Conservation (phyloP, 768 basidiomycete species). For the Trichaptum fuscoviolaceum region DNA sequence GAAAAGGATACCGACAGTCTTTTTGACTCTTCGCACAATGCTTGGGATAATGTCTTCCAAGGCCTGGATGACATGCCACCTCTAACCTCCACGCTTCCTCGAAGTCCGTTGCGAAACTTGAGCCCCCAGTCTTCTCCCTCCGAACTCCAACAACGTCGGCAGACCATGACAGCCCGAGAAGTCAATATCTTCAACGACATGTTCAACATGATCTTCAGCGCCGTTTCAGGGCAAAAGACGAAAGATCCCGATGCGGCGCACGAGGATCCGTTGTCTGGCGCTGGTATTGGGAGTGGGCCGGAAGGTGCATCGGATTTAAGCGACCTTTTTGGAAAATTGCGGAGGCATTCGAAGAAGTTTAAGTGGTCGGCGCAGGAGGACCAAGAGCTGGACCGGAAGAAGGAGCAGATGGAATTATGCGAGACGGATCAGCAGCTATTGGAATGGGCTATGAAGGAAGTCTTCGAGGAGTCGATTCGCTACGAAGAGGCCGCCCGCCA, state of each 20-base stretch:
- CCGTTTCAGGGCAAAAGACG: slow-evolving; percentile 33
- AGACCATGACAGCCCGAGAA: slow-evolving; percentile 67
- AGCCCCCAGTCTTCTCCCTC: not conserved
- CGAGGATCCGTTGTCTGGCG: slow-evolving; percentile 4
- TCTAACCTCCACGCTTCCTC: slow-evolving; percentile 17
- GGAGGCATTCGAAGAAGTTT: slow-evolving; percentile 42
- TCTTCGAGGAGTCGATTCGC: slow-evolving; percentile 56
- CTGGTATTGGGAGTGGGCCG: slow-evolving; percentile 21
- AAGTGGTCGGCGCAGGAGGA: slow-evolving; percentile 48
- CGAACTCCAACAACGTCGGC: slow-evolving; percentile 29
- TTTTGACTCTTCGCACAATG: slow-evolving; percentile 14
- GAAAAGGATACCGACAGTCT: not conserved
- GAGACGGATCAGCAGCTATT: slow-evolving; percentile 65
- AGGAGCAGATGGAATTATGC: slow-evolving; percentile 69
- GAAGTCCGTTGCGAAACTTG: slow-evolving; percentile 13
- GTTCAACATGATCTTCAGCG: slow-evolving; percentile 66
- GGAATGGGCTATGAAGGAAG: slow-evolving; percentile 63
- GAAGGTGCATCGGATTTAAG: slow-evolving; percentile 22
- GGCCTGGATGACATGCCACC: slow-evolving; percentile 33
- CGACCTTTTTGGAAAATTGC: slow-evolving; percentile 53
- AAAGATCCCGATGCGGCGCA: slow-evolving; percentile 7
- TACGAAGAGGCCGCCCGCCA: slow-evolving; percentile 44
- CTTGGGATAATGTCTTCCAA: slow-evolving; percentile 53
- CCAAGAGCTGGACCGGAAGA: slow-evolving; percentile 59
- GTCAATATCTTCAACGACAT: slow-evolving; percentile 63